phyloP scores from a whole-genome alignment of 805 yeast genomes.

The Suhomyces sp. region DNA sequence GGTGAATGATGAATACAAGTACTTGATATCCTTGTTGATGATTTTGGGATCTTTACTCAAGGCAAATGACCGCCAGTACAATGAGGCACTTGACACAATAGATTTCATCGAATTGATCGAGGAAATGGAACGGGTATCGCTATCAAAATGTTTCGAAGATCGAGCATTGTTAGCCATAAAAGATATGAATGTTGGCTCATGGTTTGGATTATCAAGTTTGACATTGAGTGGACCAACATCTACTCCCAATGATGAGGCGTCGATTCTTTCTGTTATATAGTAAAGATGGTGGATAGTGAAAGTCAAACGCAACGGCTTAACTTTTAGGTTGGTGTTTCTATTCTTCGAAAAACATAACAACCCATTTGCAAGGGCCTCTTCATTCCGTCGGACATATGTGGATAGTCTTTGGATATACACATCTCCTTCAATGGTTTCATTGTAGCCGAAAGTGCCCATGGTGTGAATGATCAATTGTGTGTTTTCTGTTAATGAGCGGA shows the following conservation, averaged over 20 bases:
- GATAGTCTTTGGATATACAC: constrained; percentile 55
- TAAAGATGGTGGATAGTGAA: constrained; percentile 65
- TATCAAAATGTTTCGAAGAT: constrained; percentile 37
- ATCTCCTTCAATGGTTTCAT: constrained; percentile 53
- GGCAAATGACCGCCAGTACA: constrained; percentile 39
- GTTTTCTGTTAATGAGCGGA: no score
- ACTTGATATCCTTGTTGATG: constrained; percentile 50
- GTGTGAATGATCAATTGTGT: no score
- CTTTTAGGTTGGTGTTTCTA: constrained; percentile 19
- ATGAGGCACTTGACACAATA: constrained; percentile 42
- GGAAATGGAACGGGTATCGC: constrained; percentile 50
- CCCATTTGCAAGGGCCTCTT: constrained; percentile 59
- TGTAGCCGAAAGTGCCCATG: constrained; percentile 26
- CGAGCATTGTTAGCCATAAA: constrained; percentile 59
- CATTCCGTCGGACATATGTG: constrained; percentile 53
- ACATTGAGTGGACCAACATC: constrained; percentile 64
- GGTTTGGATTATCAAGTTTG: constrained; percentile 57
- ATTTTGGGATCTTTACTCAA: constrained; percentile 43
- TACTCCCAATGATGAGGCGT: constrained; percentile 43
- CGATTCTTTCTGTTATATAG: constrained; percentile 59
- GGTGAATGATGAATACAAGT: constrained; percentile 61
- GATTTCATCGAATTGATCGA: constrained; percentile 61
- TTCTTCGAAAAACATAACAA: constrained; percentile 51
- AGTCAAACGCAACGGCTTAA: constrained; percentile 55
- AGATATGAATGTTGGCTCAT: constrained; percentile 54